These are phyloP conservation scores for Paramecium octaurelia DNA, from an alignment of 73 alveolate species.

Conservation along the genomic window DNA sequence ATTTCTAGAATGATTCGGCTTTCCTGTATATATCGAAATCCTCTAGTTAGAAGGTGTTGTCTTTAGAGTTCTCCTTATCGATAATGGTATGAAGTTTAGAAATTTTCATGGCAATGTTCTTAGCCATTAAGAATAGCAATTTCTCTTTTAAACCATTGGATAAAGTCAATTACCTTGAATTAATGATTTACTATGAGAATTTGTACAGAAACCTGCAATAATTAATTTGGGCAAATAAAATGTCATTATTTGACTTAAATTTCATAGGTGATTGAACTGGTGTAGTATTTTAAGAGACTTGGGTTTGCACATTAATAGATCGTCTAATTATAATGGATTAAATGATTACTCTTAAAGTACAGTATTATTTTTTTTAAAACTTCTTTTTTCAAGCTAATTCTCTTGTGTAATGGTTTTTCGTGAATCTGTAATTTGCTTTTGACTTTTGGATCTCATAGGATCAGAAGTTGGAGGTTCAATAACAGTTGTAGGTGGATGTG, in stretches of 20 bases:
- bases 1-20: constrained; percentile 41
- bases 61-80: constrained; percentile 43
- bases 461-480: constrained; percentile 26
- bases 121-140: constrained; percentile 4
- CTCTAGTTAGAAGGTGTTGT: constrained; percentile 29
- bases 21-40: constrained; percentile 38
- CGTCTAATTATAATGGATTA: background rate
- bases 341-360: constrained; percentile 24
- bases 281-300: background rate
- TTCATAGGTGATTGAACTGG: constrained; percentile 17
- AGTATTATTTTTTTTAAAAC: background rate
- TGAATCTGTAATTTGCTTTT: background rate
- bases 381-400: background rate
- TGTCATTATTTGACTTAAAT: constrained; percentile 45
- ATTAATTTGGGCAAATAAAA: constrained; percentile 54
- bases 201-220: constrained; percentile 57
- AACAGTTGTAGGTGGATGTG: constrained; percentile 13
- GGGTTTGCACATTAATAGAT: background rate
- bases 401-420: background rate
- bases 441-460: constrained; percentile 39
- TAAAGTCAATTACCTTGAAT: background rate
- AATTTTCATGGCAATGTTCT: constrained; percentile 53
- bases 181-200: constrained; percentile 42
- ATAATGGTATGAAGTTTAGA: background rate
- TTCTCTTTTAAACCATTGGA: constrained; percentile 49